These are phyloP conservation scores for Dicorynia guianensis DNA, from an alignment of 306 rosid genomes.

Conservation along the genomic window DNA sequence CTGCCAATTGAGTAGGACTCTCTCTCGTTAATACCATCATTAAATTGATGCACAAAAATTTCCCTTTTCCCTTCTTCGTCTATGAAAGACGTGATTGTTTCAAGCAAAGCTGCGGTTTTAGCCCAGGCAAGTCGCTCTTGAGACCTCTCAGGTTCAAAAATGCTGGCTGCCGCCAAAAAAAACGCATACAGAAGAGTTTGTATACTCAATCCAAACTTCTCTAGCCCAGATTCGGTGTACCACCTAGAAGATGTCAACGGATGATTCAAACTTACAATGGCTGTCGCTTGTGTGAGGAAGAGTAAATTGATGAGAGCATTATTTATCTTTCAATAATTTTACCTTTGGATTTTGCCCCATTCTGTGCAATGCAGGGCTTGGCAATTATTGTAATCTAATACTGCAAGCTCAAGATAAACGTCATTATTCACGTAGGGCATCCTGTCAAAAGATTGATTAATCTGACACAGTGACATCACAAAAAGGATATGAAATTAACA, in stretches of 20 bases:
- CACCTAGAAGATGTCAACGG: constrained; percentile 49
- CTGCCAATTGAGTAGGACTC: constrained; percentile 16
- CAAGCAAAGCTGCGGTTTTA: constrained; percentile 57
- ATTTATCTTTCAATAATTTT: neutral
- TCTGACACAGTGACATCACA: neutral
- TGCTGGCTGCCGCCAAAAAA: constrained; percentile 69
- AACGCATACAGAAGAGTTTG: constrained; percentile 56
- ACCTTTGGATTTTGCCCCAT: constrained; percentile 76
- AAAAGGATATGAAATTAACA: neutral
- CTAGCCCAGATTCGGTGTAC: constrained; percentile 62
- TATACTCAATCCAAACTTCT: constrained; percentile 65
- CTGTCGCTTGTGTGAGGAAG: neutral
- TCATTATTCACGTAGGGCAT: constrained; percentile 76
- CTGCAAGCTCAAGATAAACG: constrained; percentile 75
- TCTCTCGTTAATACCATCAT: constrained; percentile 13
- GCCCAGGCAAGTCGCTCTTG: constrained; percentile 80
- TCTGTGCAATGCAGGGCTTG: constrained; percentile 69
- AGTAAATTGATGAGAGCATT: no score
- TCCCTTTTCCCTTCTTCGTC: constrained; percentile 39
- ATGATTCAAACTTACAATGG: neutral
- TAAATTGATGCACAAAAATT: constrained; percentile 57
- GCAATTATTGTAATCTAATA: constrained; percentile 76
- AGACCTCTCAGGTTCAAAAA: constrained; percentile 76
- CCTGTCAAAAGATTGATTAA: constrained; percentile 50
- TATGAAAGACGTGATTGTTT: constrained; percentile 50